Conservation (phyloP, 73 alveolate species). For the Blepharisma stoltei region DNA sequence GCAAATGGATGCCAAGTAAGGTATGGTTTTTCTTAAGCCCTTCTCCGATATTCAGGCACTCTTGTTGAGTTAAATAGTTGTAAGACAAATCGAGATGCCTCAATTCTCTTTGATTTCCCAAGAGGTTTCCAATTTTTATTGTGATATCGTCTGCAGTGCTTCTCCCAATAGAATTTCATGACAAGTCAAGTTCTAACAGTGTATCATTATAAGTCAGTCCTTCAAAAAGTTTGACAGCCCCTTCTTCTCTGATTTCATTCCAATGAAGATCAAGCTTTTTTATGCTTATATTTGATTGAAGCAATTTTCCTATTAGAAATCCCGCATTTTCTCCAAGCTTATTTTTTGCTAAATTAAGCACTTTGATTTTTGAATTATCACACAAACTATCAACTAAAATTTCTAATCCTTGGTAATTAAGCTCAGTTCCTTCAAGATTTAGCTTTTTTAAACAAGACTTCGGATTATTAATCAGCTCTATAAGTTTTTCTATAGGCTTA, state of each 20-base stretch:
- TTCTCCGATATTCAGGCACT: background rate
- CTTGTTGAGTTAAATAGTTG: background rate
- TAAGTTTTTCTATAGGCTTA: background rate
- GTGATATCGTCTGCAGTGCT: background rate
- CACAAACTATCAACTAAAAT: background rate
- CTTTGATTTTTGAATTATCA: background rate
- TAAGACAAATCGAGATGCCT: slow-evolving; percentile 28
- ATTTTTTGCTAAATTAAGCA: slow-evolving; percentile 11
- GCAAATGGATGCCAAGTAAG: slow-evolving; percentile 15
- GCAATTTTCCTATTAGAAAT: background rate
- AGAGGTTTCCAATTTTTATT: background rate
- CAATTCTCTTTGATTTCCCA: background rate
- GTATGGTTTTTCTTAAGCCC: background rate
- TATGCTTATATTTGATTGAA: background rate
- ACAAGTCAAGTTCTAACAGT: slow-evolving; percentile 6
- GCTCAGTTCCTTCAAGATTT: slow-evolving; percentile 1
- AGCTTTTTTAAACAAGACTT: background rate
- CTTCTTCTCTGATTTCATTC: slow-evolving; percentile 10
- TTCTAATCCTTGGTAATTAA: background rate
- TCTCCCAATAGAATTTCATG: slow-evolving; percentile 19
- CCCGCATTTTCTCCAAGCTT: background rate
- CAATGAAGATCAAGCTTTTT: slow-evolving; percentile 31
- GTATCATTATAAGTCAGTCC: slow-evolving; percentile 22
- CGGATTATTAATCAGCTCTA: background rate
- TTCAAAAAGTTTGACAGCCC: slow-evolving; percentile 6